phyloP scores from a whole-genome alignment of 2,329 filamentous ascomycete species.

The Phyllosticta paracitricarpa region DNA sequence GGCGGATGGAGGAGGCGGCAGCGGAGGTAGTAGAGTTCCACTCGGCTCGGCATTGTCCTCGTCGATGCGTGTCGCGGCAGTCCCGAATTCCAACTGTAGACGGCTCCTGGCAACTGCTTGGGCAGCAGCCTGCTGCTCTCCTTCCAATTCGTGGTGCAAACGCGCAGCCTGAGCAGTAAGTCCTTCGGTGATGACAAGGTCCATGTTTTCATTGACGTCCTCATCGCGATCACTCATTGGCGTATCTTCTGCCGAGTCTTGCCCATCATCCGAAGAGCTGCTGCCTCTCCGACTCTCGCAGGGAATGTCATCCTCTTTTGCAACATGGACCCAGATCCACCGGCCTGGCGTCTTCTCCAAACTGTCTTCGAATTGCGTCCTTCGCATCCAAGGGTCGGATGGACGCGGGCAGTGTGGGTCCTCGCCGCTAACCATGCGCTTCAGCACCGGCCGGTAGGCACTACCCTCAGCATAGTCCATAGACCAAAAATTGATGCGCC shows the following conservation, averaged over 20 bases:
- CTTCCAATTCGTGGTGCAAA: background rate
- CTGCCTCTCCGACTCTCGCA: background rate
- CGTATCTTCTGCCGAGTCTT: slow-evolving; percentile 20
- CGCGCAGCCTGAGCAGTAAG: slow-evolving; percentile 7
- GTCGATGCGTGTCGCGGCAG: background rate
- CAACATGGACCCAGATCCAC: slow-evolving; percentile 25
- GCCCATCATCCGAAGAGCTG: background rate
- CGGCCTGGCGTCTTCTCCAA: slow-evolving; percentile 11
- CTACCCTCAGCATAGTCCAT: slow-evolving; percentile 23
- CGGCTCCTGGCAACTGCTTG: background rate
- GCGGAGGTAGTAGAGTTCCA: slow-evolving; percentile 8
- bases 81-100: background rate
- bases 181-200: slow-evolving; percentile 1
- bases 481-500: slow-evolving; percentile 33
- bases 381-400: background rate
- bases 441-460: slow-evolving; percentile 17
- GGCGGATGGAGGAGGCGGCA: slow-evolving; percentile 16
- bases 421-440: background rate
- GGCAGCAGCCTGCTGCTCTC: background rate
- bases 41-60: background rate
- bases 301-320: slow-evolving; percentile 15
- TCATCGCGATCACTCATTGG: slow-evolving; percentile 31
- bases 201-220: slow-evolving; percentile 8
- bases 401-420: background rate
- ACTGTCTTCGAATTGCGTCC: slow-evolving; percentile 9